Base-by-base conservation (phyloP, 495 filamentous ascomycete genomes). In the Neurospora sp. region DNA sequence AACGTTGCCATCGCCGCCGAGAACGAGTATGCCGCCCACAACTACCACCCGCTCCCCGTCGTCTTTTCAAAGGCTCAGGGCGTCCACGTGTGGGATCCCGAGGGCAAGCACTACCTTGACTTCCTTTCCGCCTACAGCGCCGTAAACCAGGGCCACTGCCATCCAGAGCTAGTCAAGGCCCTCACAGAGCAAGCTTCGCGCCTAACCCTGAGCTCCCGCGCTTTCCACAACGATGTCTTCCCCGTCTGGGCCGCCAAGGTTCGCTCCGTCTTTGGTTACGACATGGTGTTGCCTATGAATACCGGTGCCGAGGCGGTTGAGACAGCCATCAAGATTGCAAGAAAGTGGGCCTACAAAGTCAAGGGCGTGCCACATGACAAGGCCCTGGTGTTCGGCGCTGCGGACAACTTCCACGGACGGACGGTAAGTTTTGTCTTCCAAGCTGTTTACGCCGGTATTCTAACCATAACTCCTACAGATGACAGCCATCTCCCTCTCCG, bases 241-340 rank as follows among this genome's bases (percentile, higher is more conserved):
- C 96, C 96, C 47, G 89, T 91, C 69, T 99, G 97, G 85, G 94
- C 96, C 53, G 89, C 97, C 82, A 96, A 94, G 81, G 92, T 98
- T 70, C 95, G 93, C 74, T 79, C 88, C 70, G 81, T 86, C 77
- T 97, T 98, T 79, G 95, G 93, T 65, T 99, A 94, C 82, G 96
- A 98, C 80, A 99, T 98, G 96, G 94, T 97, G 35, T 83, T 99
- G 82, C 96, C 96, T 68, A 98, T 99, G 96, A 98, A 98, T 84
- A 99, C 96, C 9, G 96, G 96, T 68, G 96, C 94, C 39, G 96
- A 99, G 84, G 96, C 96, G n/a, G 96, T 98, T 65, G 96, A 99
- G 87, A 98, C 96, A 1, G 94, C 89, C 35, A 90, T 99, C 80
- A 99, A 99, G 87, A 90, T 99, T 82, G 95, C 96, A 73, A 88